Evolutionary conservation across 2,329 filamentous ascomycete genomes (phyloP).

Genomic region (Venturia nashicola): DNA sequence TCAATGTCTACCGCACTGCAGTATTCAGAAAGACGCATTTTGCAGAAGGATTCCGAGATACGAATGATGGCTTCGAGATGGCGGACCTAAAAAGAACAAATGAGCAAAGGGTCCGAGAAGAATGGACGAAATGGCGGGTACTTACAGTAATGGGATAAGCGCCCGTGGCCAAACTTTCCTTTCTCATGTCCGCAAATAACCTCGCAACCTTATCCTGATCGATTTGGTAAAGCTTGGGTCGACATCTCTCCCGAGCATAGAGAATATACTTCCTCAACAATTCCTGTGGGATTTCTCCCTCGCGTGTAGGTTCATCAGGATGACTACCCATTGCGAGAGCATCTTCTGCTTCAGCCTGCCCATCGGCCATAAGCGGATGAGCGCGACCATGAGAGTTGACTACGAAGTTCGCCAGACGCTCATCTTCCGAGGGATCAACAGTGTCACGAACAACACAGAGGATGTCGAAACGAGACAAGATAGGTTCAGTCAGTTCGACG

Average conservation of each 20-base stretch:
- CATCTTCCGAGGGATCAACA: slow-evolving; percentile 84
- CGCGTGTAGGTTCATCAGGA: slow-evolving; percentile 36
- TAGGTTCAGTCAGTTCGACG: slow-evolving; percentile 92
- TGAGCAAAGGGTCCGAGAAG: not conserved
- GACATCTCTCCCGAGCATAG: slow-evolving; percentile 80
- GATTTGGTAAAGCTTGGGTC: slow-evolving; percentile 90
- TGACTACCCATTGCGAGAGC: slow-evolving; percentile 50
- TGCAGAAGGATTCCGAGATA: slow-evolving; percentile 86
- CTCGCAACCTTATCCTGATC: slow-evolving; percentile 94
- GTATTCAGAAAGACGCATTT: slow-evolving; percentile 97
- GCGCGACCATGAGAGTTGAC: slow-evolving; percentile 88
- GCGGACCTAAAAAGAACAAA: slow-evolving; percentile 53
- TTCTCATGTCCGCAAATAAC: slow-evolving; percentile 89
- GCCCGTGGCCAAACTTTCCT: slow-evolving; percentile 83
- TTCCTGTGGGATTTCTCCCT: slow-evolving; percentile 76
- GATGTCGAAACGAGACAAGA: slow-evolving; percentile 95
- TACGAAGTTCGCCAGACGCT: slow-evolving; percentile 86
- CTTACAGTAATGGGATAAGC: slow-evolving; percentile 96
- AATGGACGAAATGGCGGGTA: slow-evolving; percentile 14
- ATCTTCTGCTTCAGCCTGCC: not conserved
- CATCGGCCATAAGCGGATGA: slow-evolving; percentile 42
- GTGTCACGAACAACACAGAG: slow-evolving; percentile 92
- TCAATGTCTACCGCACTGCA: slow-evolving; percentile 85
- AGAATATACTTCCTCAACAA: slow-evolving; percentile 92
- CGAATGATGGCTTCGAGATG: slow-evolving; percentile 97